These are phyloP conservation scores for Wickerhamomyces hampshirensis DNA, from an alignment of 805 yeast genomes.

Conservation along the genomic window DNA sequence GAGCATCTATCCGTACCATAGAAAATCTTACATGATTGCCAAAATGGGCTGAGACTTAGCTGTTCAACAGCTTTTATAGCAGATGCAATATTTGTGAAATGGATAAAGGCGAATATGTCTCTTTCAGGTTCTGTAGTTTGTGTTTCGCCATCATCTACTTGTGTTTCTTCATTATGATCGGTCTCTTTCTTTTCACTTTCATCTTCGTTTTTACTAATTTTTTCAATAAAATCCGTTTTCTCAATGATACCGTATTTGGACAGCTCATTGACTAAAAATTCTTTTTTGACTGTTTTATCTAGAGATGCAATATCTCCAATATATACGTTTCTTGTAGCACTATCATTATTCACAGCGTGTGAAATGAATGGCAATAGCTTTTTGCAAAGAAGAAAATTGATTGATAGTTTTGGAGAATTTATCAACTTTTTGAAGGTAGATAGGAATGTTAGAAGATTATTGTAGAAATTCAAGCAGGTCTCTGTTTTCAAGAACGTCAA, in stretches of 20 bases:
- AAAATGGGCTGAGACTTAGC: constrained; percentile 61
- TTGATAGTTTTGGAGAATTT: constrained; percentile 33
- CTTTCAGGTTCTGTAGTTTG: constrained; percentile 29
- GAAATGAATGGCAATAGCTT: constrained; percentile 24
- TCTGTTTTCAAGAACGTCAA: constrained; percentile 27
- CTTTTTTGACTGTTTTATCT: constrained; percentile 33
- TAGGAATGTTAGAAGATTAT: constrained; percentile 31
- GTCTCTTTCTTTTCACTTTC: too few relatives aligned
- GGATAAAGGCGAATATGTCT: constrained; percentile 75
- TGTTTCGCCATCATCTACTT: constrained; percentile 46
- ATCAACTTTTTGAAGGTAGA: constrained; percentile 31
- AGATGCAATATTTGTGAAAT: constrained; percentile 74
- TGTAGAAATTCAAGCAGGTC: constrained; percentile 33
- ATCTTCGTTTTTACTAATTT: too few relatives aligned
- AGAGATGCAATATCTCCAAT: constrained; percentile 65
- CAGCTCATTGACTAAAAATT: constrained; percentile 43
- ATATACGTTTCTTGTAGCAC: constrained; percentile 92
- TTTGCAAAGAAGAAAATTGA: constrained; percentile 30
- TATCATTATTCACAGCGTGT: constrained; percentile 62
- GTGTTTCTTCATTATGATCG: constrained; percentile 25
- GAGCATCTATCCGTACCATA: constrained; percentile 95
- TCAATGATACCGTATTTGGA: constrained; percentile 55
- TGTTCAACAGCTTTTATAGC: constrained; percentile 85
- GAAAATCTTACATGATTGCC: constrained; percentile 70
- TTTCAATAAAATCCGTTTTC: constrained; percentile 50